A percentile compares a stretch with the other conserved stretches of the same genome.
Conservation (phyloP, 257 asterid species). For the Solanum gandarillasii region DNA sequence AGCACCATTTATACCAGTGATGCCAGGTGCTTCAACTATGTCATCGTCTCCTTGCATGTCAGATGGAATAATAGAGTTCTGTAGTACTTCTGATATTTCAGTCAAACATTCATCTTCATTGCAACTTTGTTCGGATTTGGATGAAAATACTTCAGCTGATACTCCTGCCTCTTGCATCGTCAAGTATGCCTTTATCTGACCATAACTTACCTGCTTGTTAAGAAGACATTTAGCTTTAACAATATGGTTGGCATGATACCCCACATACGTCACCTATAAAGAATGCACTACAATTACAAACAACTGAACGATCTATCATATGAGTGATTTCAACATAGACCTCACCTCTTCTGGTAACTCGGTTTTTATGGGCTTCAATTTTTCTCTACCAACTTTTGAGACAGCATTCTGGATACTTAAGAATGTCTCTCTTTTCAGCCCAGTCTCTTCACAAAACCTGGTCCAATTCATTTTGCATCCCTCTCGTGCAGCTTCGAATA, state of each 20-base stretch:
- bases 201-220: conserved; percentile 48
- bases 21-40: conserved; percentile 1
- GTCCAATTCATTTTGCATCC: conserved; percentile 64
- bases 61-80: background rate
- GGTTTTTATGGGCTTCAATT: conserved; percentile 69
- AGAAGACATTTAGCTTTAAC: background rate
- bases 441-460: conserved; percentile 58
- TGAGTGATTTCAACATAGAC: conserved; percentile 2
- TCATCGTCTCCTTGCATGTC: background rate
- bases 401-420: conserved; percentile 35
- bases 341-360: conserved; percentile 88
- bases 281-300: conserved; percentile 1
- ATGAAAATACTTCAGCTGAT: conserved; percentile 13
- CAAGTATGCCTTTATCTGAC: conserved; percentile 53
- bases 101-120: conserved; percentile 14
- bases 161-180: conserved; percentile 52
- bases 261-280: background rate
- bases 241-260: background rate
- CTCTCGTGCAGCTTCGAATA: conserved; percentile 78
- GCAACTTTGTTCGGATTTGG: conserved; percentile 15
- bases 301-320: background rate
- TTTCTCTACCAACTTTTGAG: conserved; percentile 65
- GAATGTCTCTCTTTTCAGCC: conserved; percentile 39
- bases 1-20: background rate
- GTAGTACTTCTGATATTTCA: conserved; percentile 12